A percentile compares a stretch with the other conserved stretches of the same genome.
phyloP scores from a whole-genome alignment of 306 rosid genomes.

The Senna tora region DNA sequence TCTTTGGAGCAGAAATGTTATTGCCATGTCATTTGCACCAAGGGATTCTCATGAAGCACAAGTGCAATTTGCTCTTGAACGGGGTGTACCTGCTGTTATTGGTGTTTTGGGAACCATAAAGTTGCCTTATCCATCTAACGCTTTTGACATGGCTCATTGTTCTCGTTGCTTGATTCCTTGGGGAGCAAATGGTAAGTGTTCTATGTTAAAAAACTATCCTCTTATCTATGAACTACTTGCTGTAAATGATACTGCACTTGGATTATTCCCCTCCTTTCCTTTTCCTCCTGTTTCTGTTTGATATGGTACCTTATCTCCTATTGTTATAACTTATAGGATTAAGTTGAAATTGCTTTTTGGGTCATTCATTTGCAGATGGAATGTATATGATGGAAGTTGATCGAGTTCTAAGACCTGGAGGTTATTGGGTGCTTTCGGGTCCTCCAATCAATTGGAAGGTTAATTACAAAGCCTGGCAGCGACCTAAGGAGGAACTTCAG shows the following conservation, averaged over 20 bases:
- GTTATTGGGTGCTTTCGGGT: constrained; percentile 97
- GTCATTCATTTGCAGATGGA: constrained; percentile 63
- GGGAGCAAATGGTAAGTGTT: constrained; percentile 83
- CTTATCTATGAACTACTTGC: constrained; percentile 19
- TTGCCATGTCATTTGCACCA: constrained; percentile 97
- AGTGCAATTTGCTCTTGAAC: constrained; percentile 97
- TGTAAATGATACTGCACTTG: constrained; percentile 19
- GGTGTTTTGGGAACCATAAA: constrained; percentile 89
- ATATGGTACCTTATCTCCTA: constrained; percentile 21
- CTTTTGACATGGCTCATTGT: constrained; percentile 99
- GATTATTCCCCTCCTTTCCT: neutral
- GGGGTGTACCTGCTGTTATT: constrained; percentile 92
- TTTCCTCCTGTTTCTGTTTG: constrained; percentile 25
- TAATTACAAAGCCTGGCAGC: constrained; percentile 84
- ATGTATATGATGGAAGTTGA: constrained; percentile 90
- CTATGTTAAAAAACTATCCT: neutral
- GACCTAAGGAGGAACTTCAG: constrained; percentile 80
- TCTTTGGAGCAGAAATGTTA: constrained; percentile 85
- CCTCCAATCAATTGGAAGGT: constrained; percentile 95
- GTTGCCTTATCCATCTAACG: constrained; percentile 90
- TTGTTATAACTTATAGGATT: constrained; percentile 27
- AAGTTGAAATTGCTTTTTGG: constrained; percentile 31
- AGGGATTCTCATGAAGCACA: constrained; percentile 98
- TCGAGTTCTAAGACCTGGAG: constrained; percentile 97
- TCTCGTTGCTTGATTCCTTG: constrained; percentile 97